Conservation (phyloP, 805 yeast species). For the Candida namnaoensis region DNA sequence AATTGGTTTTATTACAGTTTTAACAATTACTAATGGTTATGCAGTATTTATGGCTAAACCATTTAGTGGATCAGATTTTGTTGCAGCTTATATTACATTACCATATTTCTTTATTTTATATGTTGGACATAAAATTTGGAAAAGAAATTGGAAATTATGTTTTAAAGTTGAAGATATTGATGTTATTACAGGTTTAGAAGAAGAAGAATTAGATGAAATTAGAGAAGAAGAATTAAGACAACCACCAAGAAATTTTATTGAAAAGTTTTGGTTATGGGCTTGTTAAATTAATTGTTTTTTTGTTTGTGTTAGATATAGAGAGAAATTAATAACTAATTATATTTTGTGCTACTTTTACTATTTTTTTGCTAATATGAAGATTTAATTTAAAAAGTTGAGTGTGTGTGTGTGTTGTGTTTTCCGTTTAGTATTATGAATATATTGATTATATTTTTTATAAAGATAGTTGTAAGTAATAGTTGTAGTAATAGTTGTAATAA, state of each 20-base stretch:
- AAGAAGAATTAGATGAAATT: conserved; percentile 46
- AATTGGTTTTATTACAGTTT: conserved; percentile 36
- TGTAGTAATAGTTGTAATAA: no score
- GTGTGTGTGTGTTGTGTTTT: no score
- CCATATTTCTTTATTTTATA: conserved; percentile 47
- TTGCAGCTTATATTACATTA: conserved; percentile 66
- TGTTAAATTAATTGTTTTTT: conserved; percentile 3
- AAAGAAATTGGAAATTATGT: conserved; percentile 34
- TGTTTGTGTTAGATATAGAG: no score
- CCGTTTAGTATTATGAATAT: no score
- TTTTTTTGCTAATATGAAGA: no score
- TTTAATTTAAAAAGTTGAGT: no score
- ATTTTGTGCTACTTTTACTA: no score
- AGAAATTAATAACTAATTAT: no score
- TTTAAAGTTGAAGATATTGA: conserved; percentile 52
- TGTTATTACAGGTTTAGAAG: conserved; percentile 49
- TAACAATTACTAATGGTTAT: conserved; percentile 67
- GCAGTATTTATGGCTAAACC: conserved; percentile 44
- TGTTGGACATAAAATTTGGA: conserved; percentile 47
- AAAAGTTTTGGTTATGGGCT: conserved; percentile 13
- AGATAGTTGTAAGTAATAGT: no score
- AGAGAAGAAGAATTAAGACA: conserved; percentile 14
- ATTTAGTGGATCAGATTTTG: conserved; percentile 47
- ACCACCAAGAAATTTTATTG: conserved; percentile 11
- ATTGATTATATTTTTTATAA: no score